Evolutionary conservation across 306 rosid genomes (phyloP), one percentile per base, ranked within the genome.

Genomic region (Potentilla sterilis): DNA sequence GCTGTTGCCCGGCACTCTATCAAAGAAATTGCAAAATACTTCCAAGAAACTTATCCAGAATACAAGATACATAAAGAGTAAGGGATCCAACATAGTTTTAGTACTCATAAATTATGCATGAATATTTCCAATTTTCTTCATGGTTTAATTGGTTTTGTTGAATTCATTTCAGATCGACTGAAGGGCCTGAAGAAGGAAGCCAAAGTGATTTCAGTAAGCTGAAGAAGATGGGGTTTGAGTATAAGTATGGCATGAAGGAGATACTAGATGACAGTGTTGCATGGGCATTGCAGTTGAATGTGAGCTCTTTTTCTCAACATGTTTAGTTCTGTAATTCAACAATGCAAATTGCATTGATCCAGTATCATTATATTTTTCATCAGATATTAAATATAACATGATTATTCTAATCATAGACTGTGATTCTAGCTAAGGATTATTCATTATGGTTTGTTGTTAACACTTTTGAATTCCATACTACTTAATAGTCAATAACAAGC

Each of bases 201-300:
- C 21, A 4, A 57, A 65, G 65, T 22, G 81, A 81, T 67, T 72
- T 74, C 35, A 66, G 41, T 7, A 81, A 72, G 75, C 75, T 81
- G 66, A 67, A 24, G 52, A 66, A 81, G 69, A 55, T 72, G 70
- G 81, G 84, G 0, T 81, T 72, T 21, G 58, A 71, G 48, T 72
- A 81, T 7, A 9, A 59, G 40, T 72, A 72, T 37, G 67, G 63
- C 11, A 28, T 67, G 64, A 46, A 77, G 55, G 77, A 66, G 38
- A 47, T 77, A 72, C 40, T 77, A 14, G 75, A 72, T 48, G 81
- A 57, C 32, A 76, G 75, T 58, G 78, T 76, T 37, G 70, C 19
- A 28, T 54, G 78, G 54, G 78, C 75, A 22, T 67, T 38, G 75
- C 32, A 64, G 67, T 40, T 73, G 4, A 55, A 5, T 19, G 15